Evolutionary conservation across 2,329 filamentous ascomycete genomes (phyloP), one percentile per base, ranked within the genome.

Genomic region (Blastomyces gilchristii): DNA sequence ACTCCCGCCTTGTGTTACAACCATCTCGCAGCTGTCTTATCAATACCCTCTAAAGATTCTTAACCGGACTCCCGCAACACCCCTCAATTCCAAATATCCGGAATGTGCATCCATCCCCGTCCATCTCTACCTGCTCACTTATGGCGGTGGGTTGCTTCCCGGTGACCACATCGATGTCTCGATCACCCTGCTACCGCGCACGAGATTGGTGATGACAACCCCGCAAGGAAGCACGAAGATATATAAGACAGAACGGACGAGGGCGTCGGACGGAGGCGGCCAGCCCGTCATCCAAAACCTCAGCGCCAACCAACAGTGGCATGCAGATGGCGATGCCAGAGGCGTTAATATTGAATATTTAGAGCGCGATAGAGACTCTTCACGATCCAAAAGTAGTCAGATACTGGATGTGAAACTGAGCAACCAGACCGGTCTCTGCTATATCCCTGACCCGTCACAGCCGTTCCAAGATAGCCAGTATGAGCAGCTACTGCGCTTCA

Each of bases 11-110:
- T 82, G 83, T 34, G 83, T 83, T 58, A 90, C 90, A 16, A 85
- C 86, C 56, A 82, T 96, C 39, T 85, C 87, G 65, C 84, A 82
- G 41, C 84, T 96, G 67, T 87, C 87, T 45, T 97, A 95, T 73
- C 91, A 96, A 74, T 99, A 97, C 71, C 94, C 94, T 0, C 82
- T 99, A 57, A 99, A 99, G 75, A 83, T 99, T 63, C 90, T 99
- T 65, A 88, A 91, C 0, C 91, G 93, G 1, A 82, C 87, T 16
- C 84, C 88, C 12, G 80, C 86, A 6, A 81, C 82, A 58, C 79
- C 83, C 50, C 82, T 86, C 63, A 81, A 83, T 62, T 68, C 72
- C 59, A 71, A 72, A 64, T 69, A 72, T 60, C 63, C 69, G 45
- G 67, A 67, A 45, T 69, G 69, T 56, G 74, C 74, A 43, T 77